These are phyloP conservation scores for Pyrrhoderma lamaoense DNA, from an alignment of 1,284 basidiomycete genomes.

Conservation along the genomic window DNA sequence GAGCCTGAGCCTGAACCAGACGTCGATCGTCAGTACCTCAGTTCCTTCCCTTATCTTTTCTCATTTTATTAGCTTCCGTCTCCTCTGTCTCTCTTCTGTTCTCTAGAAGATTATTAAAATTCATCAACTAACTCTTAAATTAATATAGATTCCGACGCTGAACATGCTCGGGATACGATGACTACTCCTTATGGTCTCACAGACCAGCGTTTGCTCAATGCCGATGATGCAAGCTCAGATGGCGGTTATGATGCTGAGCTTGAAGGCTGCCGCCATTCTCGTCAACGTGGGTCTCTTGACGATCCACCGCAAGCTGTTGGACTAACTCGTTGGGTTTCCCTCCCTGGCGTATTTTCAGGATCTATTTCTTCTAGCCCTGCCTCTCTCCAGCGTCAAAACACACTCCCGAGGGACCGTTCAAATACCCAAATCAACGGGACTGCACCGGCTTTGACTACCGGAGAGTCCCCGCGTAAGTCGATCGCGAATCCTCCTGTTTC, in stretches of 20 bases:
- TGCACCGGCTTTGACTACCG: slow-evolving; percentile 42
- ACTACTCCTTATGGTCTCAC: slow-evolving; percentile 48
- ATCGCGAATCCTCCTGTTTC: slow-evolving; percentile 42
- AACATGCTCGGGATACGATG: slow-evolving; percentile 31
- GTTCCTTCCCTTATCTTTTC: neutral
- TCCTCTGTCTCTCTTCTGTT: slow-evolving; percentile 29
- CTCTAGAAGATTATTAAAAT: no score
- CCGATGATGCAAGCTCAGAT: slow-evolving; percentile 68
- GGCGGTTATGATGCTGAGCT: slow-evolving; percentile 72
- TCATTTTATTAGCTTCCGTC: slow-evolving; percentile 18
- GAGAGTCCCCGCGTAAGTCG: slow-evolving; percentile 50
- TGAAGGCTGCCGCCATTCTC: slow-evolving; percentile 57
- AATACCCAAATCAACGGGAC: slow-evolving; percentile 33
- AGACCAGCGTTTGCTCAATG: slow-evolving; percentile 48
- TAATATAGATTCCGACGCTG: slow-evolving; percentile 19
- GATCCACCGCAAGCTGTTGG: slow-evolving; percentile 31
- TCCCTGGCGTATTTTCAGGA: slow-evolving; percentile 48
- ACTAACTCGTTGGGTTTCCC: slow-evolving; percentile 50
- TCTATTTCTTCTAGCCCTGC: slow-evolving; percentile 60
- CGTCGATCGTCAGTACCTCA: slow-evolving; percentile 29
- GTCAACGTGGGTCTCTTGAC: slow-evolving; percentile 64
- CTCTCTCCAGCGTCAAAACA: slow-evolving; percentile 57
- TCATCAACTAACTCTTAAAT: neutral
- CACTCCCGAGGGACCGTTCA: slow-evolving; percentile 58
- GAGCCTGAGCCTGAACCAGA: slow-evolving; percentile 41